phyloP scores from a whole-genome alignment of 2,329 filamentous ascomycete species.

The Colletotrichum caudatum region DNA sequence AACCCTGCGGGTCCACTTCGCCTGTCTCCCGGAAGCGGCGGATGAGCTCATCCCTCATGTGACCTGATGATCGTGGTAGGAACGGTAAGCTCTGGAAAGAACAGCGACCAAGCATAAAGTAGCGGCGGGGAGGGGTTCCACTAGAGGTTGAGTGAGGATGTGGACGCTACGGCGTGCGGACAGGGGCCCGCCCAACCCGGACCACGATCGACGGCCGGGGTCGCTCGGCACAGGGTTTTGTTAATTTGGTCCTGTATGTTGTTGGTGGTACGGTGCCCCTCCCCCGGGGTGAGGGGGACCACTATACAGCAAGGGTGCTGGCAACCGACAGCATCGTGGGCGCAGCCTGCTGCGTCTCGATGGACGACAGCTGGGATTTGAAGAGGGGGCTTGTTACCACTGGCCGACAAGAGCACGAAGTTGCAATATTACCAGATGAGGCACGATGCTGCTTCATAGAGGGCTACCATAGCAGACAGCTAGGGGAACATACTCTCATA shows the following conservation, averaged over 20 bases:
- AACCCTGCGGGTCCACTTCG: background rate
- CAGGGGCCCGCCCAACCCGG: constrained; percentile 26
- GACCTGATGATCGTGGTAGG: constrained; percentile 25
- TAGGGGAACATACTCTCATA: too few relatives aligned
- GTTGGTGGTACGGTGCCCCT: constrained; percentile 22
- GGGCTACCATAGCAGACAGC: background rate
- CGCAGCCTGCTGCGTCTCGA: background rate
- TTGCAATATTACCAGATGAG: background rate
- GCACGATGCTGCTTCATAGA: background rate
- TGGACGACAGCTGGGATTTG: background rate
- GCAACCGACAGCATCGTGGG: constrained; percentile 7
- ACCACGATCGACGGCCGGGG: constrained; percentile 33
- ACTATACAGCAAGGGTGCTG: background rate
- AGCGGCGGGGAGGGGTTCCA: constrained; percentile 10
- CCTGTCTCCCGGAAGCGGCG: constrained; percentile 22
- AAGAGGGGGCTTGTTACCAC: background rate
- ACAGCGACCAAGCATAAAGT: background rate
- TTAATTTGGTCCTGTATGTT: background rate
- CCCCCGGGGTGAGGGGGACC: too few relatives aligned
- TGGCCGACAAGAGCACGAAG: background rate
- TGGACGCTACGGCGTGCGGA: background rate
- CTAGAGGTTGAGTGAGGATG: constrained; percentile 12
- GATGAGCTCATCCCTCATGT: constrained; percentile 27
- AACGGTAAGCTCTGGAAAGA: constrained; percentile 25
- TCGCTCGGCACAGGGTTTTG: constrained; percentile 19